Evolutionary conservation across 768 basidiomycete species (phyloP), one percentile per base, ranked within the genome.

Genomic region (Russula lepida): DNA sequence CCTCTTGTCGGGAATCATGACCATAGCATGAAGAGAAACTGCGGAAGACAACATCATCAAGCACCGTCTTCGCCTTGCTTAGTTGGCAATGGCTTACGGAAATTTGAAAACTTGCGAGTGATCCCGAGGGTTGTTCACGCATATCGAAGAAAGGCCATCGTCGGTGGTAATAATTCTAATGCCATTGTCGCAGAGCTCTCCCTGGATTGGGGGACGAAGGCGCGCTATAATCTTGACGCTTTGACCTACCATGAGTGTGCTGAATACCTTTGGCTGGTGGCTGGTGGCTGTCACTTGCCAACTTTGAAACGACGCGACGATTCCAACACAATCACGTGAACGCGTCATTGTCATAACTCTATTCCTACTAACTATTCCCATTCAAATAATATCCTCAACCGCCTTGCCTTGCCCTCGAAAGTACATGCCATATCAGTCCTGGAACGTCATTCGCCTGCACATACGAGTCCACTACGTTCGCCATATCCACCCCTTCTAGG

Each of bases 11-110:
- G 25, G 88, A 84, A 35, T 71, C 68, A 58, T 84, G 80, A 69
- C 83, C 89, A 70, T 91, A 89, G 70, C 88, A 89, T 53, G 84
- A 86, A 39, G 88, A 79, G 67, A 92, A 83, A 33, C 88, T 90
- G 63, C 0, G 6, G 4, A 33, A 1, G 30, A 19, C 33, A 0
- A 23, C 12, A 15, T n/a, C 2, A 30, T 58, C 25, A 64, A 19
- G 25, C 19, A 35, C 28, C n/a, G 15, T 6, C 49, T 8, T 46
- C 6, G 32, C n/a, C 28, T 13, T 33, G 23, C 15, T 27, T 13
- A 23, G 35, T 6, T 23, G 11, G 15, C 15, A 25, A 74, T 83
- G 67, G 57, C 61, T 58, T 41, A 88, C 86, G 84, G 86, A 69
- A 90, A 92, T 63, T 84, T 86, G 71, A 89, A 89, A n/a, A 87